Conservation (phyloP, 1,284 basidiomycete species). For the Albatrellus sp. region DNA sequence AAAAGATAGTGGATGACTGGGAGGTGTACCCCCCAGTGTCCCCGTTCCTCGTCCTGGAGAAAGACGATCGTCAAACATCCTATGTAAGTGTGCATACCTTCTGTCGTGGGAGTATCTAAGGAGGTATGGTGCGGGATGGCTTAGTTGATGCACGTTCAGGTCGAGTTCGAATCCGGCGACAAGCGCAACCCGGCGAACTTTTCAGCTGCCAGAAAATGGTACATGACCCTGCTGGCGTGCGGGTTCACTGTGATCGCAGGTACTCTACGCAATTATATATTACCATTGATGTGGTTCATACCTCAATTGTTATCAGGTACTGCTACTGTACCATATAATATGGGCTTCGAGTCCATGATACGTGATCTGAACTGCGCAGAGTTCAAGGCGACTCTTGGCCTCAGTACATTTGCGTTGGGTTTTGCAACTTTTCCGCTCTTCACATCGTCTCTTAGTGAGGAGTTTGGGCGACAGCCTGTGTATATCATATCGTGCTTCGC, state of each 20-base stretch:
- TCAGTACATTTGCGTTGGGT: conserved; percentile 52
- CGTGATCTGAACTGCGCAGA: conserved; percentile 47
- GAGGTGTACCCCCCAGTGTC: too few species aligned
- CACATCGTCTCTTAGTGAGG: conserved; percentile 65
- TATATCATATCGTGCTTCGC: conserved; percentile 46
- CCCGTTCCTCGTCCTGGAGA: too few species aligned
- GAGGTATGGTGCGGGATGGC: too few species aligned
- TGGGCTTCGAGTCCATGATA: conserved; percentile 50
- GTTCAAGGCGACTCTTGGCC: conserved; percentile 47
- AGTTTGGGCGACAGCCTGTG: conserved; percentile 61
- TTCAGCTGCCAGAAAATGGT: neutral
- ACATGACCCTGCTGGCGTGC: neutral
- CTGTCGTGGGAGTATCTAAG: too few species aligned
- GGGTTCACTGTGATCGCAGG: neutral
- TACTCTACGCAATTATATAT: neutral
- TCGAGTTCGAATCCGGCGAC: neutral
- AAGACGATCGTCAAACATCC: too few species aligned
- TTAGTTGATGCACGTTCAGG: too few species aligned
- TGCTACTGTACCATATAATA: conserved; percentile 40
- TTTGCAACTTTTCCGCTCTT: conserved; percentile 63
- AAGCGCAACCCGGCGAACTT: neutral
- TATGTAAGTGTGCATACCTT: too few species aligned
- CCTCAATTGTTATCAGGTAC: conserved; percentile 26
- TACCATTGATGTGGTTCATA: neutral
- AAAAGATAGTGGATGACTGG: too few species aligned